Evolutionary conservation across 2,329 filamentous ascomycete genomes (phyloP).

Genomic region (Neonectria neomacrospora): DNA sequence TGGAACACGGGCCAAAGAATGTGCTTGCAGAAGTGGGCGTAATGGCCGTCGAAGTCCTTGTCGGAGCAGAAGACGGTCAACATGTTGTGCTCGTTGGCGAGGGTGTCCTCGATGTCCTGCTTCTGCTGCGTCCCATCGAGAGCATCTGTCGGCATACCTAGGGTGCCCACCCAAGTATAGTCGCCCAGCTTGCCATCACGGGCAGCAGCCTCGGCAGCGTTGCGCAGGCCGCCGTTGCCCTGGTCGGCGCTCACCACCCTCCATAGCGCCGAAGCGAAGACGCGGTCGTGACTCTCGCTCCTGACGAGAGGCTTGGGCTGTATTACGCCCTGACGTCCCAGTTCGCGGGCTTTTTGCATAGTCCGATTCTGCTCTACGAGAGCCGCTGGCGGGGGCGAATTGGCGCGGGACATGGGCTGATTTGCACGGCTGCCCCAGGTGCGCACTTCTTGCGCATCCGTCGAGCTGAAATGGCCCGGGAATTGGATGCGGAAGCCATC

Average conservation of each 20-base stretch:
- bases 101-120: conserved; percentile 82
- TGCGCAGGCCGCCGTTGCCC: conserved; percentile 91
- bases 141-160: conserved; percentile 94
- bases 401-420: conserved; percentile 81
- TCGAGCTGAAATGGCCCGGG: conserved; percentile 65
- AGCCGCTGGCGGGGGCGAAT: conserved; percentile 78
- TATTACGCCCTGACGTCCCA: conserved; percentile 66
- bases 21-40: conserved; percentile 96
- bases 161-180: conserved; percentile 89
- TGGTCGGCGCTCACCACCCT: conserved; percentile 85
- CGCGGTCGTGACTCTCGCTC: conserved; percentile 73
- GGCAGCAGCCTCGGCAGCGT: conserved; percentile 83
- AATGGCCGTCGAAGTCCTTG: conserved; percentile 94
- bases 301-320: conserved; percentile 64
- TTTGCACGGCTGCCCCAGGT: conserved; percentile 80
- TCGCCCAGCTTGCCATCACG: conserved; percentile 76
- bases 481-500: conserved; percentile 69
- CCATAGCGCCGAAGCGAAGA: conserved; percentile 85
- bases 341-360: conserved; percentile 66
- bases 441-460: conserved; percentile 79
- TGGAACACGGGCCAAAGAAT: conserved; percentile 98
- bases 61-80: conserved; percentile 88
- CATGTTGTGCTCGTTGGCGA: conserved; percentile 85
- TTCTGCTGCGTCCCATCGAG: conserved; percentile 79
- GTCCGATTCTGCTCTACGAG: conserved; percentile 75